A percentile compares a stretch with the other conserved stretches of the same genome.
Evolutionary conservation across 1,284 basidiomycete species (phyloP).

Genomic region (Moesziomyces aphidis): DNA sequence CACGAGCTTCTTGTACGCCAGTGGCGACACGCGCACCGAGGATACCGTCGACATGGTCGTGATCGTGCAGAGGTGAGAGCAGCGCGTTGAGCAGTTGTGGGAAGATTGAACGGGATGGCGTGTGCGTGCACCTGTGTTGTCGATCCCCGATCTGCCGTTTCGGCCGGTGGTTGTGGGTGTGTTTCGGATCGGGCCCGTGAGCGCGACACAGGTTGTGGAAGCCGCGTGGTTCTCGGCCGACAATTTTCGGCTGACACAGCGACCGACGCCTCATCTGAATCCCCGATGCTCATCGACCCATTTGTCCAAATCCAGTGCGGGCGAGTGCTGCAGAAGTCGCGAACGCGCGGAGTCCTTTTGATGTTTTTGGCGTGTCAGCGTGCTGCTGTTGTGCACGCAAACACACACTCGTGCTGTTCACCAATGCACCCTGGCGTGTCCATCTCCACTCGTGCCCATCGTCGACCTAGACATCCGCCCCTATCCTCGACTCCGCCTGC

Average conservation of each 20-base stretch:
- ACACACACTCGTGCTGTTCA: slow-evolving; percentile 4
- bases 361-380: slow-evolving; percentile 9
- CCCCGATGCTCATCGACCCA: slow-evolving; percentile 11
- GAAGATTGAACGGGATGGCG: neutral
- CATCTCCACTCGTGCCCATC: neutral
- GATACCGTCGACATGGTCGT: slow-evolving; percentile 21
- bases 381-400: slow-evolving; percentile 11
- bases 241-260: neutral
- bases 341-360: slow-evolving; percentile 25
- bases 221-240: slow-evolving; percentile 14
- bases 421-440: neutral
- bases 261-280: neutral
- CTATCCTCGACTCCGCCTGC: neutral
- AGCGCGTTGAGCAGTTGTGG: neutral
- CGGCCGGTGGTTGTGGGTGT: neutral
- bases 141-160: slow-evolving; percentile 34
- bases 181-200: slow-evolving; percentile 13
- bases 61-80: neutral
- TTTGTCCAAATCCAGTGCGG: neutral
- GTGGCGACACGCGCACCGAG: slow-evolving; percentile 20
- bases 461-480: neutral
- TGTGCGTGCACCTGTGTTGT: slow-evolving; percentile 30
- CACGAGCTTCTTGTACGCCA: slow-evolving; percentile 47
- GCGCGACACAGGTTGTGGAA: neutral
- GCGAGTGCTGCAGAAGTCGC: no score